Conservation (phyloP, 257 asterid species). For the Craterostigma plantagineum region DNA sequence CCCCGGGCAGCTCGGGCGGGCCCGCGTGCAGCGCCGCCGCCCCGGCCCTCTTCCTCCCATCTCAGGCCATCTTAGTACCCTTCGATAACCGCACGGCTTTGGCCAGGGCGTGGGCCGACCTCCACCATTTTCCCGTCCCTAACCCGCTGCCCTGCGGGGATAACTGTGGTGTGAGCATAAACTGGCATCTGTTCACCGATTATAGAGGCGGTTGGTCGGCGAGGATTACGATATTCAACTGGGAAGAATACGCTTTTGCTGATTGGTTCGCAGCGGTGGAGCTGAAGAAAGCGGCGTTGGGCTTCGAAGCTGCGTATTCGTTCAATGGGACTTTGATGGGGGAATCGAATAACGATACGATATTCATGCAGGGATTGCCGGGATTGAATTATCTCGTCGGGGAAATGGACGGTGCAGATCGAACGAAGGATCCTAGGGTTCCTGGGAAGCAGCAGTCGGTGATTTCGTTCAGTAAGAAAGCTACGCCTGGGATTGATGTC, state of each 20-base stretch:
- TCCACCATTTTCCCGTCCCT: slow-evolving; percentile 47
- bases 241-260: slow-evolving; percentile 43
- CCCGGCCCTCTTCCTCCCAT: slow-evolving; percentile 69
- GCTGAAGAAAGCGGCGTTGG: slow-evolving; percentile 35
- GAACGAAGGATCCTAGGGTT: slow-evolving; percentile 31
- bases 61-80: slow-evolving; percentile 67
- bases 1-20: slow-evolving; percentile 13
- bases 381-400: slow-evolving; percentile 73
- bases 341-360: slow-evolving; percentile 39
- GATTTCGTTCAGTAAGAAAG: slow-evolving; percentile 65
- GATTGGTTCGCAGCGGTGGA: slow-evolving; percentile 80
- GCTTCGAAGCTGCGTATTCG: slow-evolving; percentile 63
- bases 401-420: slow-evolving; percentile 41
- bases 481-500: slow-evolving; percentile 37
- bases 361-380: slow-evolving; percentile 68
- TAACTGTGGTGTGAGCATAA: slow-evolving; percentile 79
- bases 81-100: slow-evolving; percentile 47
- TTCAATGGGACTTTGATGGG: slow-evolving; percentile 49
- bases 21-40: slow-evolving; percentile 36
- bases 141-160: slow-evolving; percentile 70
- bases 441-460: slow-evolving; percentile 96
- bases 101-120: slow-evolving; percentile 67
- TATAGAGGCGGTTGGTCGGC: slow-evolving; percentile 90
- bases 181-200: slow-evolving; percentile 82
- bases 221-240: slow-evolving; percentile 64